Evolutionary conservation across 2,329 filamentous ascomycete genomes (phyloP), one percentile per base, ranked within the genome.

Genomic region (Botrytis aclada): DNA sequence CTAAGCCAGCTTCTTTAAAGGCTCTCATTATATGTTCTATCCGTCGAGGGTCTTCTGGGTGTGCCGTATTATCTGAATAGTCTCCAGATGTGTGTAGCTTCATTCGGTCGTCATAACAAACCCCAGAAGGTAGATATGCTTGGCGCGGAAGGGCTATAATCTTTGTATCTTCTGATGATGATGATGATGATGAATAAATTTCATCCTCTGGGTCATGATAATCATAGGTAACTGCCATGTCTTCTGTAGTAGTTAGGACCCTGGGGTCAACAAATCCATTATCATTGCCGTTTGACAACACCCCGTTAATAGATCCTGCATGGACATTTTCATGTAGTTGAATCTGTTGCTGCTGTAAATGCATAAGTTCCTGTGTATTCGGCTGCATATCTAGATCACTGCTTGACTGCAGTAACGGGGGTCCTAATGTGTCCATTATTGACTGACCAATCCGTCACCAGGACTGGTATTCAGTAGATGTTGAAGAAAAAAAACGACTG

Each of bases 71-170:
- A 1, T 87, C 86, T 29, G 88, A 89, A 79, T 89, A 91, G 80
- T 93, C 90, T 25, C 93, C 90, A 80, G 98, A 97, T 71, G 94
- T 93, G 81, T 99, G 96, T 74, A 97, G 92, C 74, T 96, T 94
- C 96, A 99, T 99, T 45, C 95, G 90, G 73, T 93, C 90, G 83
- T 99, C 96, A 81, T 98, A 99, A 77, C 93, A 95, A 74, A 92
- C 89, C 5, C 93, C 93, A 0, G 92, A 95, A 0, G 91, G 88
- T 1, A 93, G 75, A 51, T 70, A 74, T 4, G 72, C 71, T 71
- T 71, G 77, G 32, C 78, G 74, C 16, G 64, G 65, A 62, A 16
- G 12, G 29, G 54, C 43, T 54, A 41, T n/a, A 29, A 67, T 43
- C 29, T 60, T 72, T 20, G 51, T 72, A 14, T 72, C 70, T 43